Evolutionary conservation across 2,329 filamentous ascomycete species (phyloP), one percentile per base, ranked within the genome.

Genomic region (Pyricularia pennisetigena): DNA sequence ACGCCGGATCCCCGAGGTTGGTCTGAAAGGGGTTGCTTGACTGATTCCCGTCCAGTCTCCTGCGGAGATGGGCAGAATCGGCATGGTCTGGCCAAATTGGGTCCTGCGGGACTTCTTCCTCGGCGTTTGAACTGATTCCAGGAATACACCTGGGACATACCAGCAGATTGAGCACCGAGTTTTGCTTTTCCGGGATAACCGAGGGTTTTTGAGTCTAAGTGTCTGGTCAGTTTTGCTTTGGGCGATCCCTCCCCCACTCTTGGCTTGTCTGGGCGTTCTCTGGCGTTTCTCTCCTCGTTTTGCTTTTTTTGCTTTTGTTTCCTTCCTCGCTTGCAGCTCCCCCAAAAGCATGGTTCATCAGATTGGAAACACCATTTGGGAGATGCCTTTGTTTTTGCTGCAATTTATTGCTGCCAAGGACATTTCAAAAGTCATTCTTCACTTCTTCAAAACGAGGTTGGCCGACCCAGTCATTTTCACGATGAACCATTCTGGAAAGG

Each of bases 1-100:
- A 89, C 79, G 86, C 84, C 77, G 81, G 83, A 71, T 83, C 83
- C 70, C 85, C 85, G 69, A 84, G 81, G 80, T 85, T 84, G 66
- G 82, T 87, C 77, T 87, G 77, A 86, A 72, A 70, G 73, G 72
- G 59, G 57, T 68, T 67, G 57, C 57, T 61, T 61, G 57, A 61
- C 57, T 26, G 57, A n/a, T 61, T 61, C 57, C 23, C n/a, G 23
- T 1, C 57, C 57, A 4, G 57, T 61, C 23, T 61, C 57, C 57
- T 61, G 57, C 9, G 57, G 57, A 61, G 57, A 61, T 61, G 57
- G 57, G 8, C n/a, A 3, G 57, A 61, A 61, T 26, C 24, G 57
- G 57, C 57, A 23, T 61, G 57, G 57, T 26, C 9, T 61, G 57
- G n/a, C 57, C 57, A 26, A 61, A 61, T 61, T 12, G 26, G 57